Evolutionary conservation across 257 asterid species (phyloP), one percentile per base, ranked within the genome.

Genomic region (Nicotiana undulata): DNA sequence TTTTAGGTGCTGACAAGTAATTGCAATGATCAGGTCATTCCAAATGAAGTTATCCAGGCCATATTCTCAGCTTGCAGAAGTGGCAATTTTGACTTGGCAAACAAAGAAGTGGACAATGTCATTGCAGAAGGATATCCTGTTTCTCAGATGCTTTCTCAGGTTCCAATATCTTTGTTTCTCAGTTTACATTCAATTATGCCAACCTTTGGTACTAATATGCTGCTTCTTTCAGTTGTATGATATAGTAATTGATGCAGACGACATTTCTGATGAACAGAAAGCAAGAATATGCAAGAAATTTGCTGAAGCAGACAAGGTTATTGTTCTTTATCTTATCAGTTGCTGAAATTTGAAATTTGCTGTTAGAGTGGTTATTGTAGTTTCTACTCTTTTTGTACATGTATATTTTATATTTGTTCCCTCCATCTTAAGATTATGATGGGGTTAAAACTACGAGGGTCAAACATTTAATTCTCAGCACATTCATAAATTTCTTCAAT

Each of bases 121-220:
- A 90, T 91, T 65, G 97, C 98, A 18, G 99, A 93, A 88, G 99
- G 99, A 66, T 93, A 95, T 89, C 98, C 99, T 34, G 96, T 82
- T 84, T 90, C 99, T 84, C 98, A 92, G 90, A 89, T 89, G 90
- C 90, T 95, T 70, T 90, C 87, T 79, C 99, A 95, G 98, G 99
- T 95, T 53, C 60, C 79, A 10, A 67, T 86, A 40, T 80, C 63
- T 61, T 70, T 75, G 59, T 70, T 72, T 53, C 78, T 29, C 34
- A 15, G 53, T 22, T 74, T 75, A 72, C 18, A 59, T 72, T 55
- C 44, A 55, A 31, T 56, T 3, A 56, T 63, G 63, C 18, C 53
- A 29, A 28, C 28, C 31, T 75, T 40, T 77, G 86, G 75, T 53
- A 81, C 88, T 92, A 80, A 91, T 74, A 37, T 20, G 18, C 80